phyloP scores from a whole-genome alignment of 2,329 filamentous ascomycete species.

The Colletotrichum viniferum region DNA sequence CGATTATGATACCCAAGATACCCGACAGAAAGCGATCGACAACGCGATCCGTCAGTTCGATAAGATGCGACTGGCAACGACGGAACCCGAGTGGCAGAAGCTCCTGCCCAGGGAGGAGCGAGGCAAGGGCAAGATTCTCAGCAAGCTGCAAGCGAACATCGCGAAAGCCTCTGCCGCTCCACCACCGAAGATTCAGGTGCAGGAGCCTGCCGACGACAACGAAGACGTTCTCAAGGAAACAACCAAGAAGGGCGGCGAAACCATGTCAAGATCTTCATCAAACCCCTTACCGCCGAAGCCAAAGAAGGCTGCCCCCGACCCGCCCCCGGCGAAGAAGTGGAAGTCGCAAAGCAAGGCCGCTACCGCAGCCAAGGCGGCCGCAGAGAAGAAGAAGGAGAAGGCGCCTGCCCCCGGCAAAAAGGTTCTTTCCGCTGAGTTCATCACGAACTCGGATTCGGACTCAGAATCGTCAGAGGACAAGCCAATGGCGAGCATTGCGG shows the following conservation, averaged over 20 bases:
- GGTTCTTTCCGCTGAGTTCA: constrained; percentile 59
- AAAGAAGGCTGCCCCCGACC: constrained; percentile 59
- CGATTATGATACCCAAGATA: constrained; percentile 56
- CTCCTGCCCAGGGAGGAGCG: constrained; percentile 63
- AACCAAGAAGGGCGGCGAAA: constrained; percentile 40
- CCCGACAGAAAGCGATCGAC: constrained; percentile 65
- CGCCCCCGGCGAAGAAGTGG: constrained; percentile 58
- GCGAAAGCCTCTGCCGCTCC: constrained; percentile 50
- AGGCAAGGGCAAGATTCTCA: constrained; percentile 64
- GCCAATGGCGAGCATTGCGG: constrained; percentile 40
- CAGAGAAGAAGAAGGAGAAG: constrained; percentile 48
- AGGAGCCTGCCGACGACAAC: constrained; percentile 51
- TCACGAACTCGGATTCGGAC: constrained; percentile 61
- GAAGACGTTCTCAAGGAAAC: constrained; percentile 33
- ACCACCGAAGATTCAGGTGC: constrained; percentile 54
- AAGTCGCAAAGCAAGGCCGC: constrained; percentile 39
- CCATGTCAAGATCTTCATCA: constrained; percentile 55
- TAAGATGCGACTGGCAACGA: constrained; percentile 58
- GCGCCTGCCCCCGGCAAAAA: constrained; percentile 38
- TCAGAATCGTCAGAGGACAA: constrained; percentile 60
- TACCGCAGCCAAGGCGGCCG: constrained; percentile 37
- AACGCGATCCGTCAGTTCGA: constrained; percentile 65
- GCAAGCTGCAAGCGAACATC: constrained; percentile 64
- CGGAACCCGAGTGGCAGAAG: constrained; percentile 65
- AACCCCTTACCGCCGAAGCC: constrained; percentile 54